Evolutionary conservation across 257 asterid genomes (phyloP), one percentile per base, ranked within the genome.

Genomic region (Paulownia fortunei): DNA sequence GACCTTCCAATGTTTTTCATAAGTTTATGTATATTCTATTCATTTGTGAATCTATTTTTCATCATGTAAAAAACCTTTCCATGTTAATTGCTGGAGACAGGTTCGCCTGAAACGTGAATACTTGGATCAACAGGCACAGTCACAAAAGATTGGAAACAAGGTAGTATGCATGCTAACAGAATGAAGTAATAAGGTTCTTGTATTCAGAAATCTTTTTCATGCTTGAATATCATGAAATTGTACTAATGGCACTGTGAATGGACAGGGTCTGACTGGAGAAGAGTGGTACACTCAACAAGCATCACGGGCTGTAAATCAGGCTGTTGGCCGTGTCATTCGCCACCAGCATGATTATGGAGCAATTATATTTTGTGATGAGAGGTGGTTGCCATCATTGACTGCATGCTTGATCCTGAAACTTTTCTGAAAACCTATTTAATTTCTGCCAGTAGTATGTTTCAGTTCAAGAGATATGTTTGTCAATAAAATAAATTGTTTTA

Each of bases 261-360:
- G 58, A 79, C 84, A 95, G 97, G 94, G 86, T 79, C 86, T 95
- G 79, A 89, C 89, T 64, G 99, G 99, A 76, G 99, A 92, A 86
- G 97, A 88, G 80, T 95, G 99, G 99, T 95, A 95, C 77, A 88
- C 93, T 79, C 99, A 95, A 79, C 97, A 95, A 90, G 98, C 98
- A 81, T 88, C 90, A 21, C 85, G 99, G 63, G 99, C 98, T 58
- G 97, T 96, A 72, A 96, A 96, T 88, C 99, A 96, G 93, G 98
- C 99, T 63, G 96, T 96, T 27, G 99, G 99, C 63, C 98, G 99
- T 63, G 98, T 96, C 81, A 93, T 96, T 80, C 99, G 99, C 79
- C 99, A 96, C 84, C 89, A 72, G 78, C 92, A 93, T 90, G 99
- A 96, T 90, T 96, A 90, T 79, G 98, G 99, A 80, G 99, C 99